Evolutionary conservation across 306 rosid genomes (phyloP), one percentile per base, ranked within the genome.

Genomic region (Citrullus mucosospermus): DNA sequence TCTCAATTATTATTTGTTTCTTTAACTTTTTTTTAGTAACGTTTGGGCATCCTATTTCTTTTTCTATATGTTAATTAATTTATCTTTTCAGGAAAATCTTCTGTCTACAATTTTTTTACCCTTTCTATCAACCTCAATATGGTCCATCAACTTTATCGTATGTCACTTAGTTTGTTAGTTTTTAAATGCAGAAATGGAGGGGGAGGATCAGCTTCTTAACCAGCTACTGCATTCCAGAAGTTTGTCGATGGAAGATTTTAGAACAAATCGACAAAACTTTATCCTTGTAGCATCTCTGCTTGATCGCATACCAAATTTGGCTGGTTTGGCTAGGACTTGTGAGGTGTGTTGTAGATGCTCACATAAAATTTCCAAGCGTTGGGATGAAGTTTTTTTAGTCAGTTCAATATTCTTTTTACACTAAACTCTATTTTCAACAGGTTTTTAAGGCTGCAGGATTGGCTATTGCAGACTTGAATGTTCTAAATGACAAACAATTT

Each of bases 271-370:
- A 61, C 97, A 95, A 78, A 77, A 81, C 60, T 76, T 88, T 79
- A 86, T 92, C 81, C 87, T 94, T 59, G 91, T 95, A 79, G 97
- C 97, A 72, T 95, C 96, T 75, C 87, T 95, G 82, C 87, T 95
- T 81, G 97, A 95, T 85, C 98, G 98, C 59, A 88, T 95, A 84
- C 98, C 98, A 78, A 95, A 95, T 81, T 93, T 95, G 78, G 97
- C 98, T 17, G 98, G 98, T 53, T 84, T 95, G 87, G 95, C 97
- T 56, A 91, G 98, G 70, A 91, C 98, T 54, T 95, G 98, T 74
- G 98, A 90, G 93, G 98, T 94, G 62, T 76, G 86, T 81, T 58
- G 11, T 41, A 17, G 39, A 55, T 55, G 34, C 56, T 43, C 15
- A n/a, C 48, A 28, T 18, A 66, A 38, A 15, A 28, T 53, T 14